Conservation (phyloP, 768 basidiomycete species). For the Glaciozyma antarctica region DNA sequence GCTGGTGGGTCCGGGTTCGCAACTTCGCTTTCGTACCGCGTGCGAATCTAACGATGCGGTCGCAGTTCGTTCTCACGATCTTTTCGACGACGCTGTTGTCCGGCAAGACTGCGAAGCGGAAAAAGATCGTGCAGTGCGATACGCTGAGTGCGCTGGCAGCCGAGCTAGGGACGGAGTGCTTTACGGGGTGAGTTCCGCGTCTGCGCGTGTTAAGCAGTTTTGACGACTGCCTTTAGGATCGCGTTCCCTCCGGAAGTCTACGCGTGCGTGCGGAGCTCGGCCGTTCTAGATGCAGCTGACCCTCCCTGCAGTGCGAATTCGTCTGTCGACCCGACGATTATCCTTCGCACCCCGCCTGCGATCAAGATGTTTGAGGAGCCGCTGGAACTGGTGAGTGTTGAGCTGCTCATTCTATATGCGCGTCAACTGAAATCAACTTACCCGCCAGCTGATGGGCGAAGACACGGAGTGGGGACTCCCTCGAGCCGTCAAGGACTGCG, state of each 20-base stretch:
- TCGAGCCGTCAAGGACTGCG: slow-evolving; percentile 17
- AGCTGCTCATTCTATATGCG: neutral
- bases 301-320: slow-evolving; percentile 9
- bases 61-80: slow-evolving; percentile 14
- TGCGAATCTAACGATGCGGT: no score
- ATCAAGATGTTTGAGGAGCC: neutral
- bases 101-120: neutral
- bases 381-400: slow-evolving; percentile 3
- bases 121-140: slow-evolving; percentile 8
- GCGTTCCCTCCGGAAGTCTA: slow-evolving; percentile 28
- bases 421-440: neutral
- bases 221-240: neutral
- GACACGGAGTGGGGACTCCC: neutral
- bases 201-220: neutral
- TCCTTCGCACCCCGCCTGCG: neutral
- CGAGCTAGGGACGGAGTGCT: slow-evolving; percentile 7
- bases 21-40: no score
- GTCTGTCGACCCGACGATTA: neutral
- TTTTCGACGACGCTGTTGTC: slow-evolving; percentile 19
- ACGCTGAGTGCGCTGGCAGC: neutral
- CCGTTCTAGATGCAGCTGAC: neutral
- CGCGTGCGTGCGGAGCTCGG: neutral
- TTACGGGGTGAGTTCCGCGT: neutral
- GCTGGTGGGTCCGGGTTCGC: no score
- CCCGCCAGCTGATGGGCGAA: neutral